phyloP scores from a whole-genome alignment of 305 asterid species.

The Fraxinus sp. region DNA sequence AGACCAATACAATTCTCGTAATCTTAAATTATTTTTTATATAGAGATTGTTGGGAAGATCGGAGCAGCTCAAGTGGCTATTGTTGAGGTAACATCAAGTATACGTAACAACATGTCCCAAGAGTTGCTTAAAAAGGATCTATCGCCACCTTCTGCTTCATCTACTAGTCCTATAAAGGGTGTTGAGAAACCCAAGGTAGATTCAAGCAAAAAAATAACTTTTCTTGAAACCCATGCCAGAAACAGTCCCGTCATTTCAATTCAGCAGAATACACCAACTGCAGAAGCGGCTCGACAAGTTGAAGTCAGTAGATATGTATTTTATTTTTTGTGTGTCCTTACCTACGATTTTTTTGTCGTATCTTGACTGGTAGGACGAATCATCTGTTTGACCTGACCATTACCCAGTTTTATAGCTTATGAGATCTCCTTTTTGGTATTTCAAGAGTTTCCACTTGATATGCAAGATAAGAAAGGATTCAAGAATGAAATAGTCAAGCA shows the following conservation, averaged over 20 bases:
- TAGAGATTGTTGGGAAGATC: slow-evolving; percentile 71
- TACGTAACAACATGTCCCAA: slow-evolving; percentile 30
- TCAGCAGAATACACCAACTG: slow-evolving; percentile 20
- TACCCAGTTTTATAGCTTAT: background rate
- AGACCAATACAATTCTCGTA: slow-evolving; percentile 4
- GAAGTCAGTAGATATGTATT: background rate
- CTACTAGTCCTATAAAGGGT: slow-evolving; percentile 29
- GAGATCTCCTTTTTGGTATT: background rate
- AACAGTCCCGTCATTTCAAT: slow-evolving; percentile 25
- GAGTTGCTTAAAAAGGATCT: slow-evolving; percentile 32
- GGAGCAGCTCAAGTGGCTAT: slow-evolving; percentile 46
- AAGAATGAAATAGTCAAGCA: slow-evolving; percentile 45
- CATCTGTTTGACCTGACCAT: background rate
- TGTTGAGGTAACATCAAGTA: slow-evolving; percentile 42
- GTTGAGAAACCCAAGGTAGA: slow-evolving; percentile 20
- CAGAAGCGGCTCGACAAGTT: slow-evolving; percentile 18
- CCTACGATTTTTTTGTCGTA: no score
- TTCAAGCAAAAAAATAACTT: slow-evolving; percentile 19
- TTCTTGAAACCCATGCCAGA: slow-evolving; percentile 25
- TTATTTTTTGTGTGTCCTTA: background rate
- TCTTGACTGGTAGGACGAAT: background rate
- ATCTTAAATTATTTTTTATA: slow-evolving; percentile 11
- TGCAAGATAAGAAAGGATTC: slow-evolving; percentile 53
- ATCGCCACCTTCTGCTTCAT: slow-evolving; percentile 19
- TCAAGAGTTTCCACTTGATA: slow-evolving; percentile 20